phyloP scores from a whole-genome alignment of 306 rosid genomes.

The Hippophae tibetana region DNA sequence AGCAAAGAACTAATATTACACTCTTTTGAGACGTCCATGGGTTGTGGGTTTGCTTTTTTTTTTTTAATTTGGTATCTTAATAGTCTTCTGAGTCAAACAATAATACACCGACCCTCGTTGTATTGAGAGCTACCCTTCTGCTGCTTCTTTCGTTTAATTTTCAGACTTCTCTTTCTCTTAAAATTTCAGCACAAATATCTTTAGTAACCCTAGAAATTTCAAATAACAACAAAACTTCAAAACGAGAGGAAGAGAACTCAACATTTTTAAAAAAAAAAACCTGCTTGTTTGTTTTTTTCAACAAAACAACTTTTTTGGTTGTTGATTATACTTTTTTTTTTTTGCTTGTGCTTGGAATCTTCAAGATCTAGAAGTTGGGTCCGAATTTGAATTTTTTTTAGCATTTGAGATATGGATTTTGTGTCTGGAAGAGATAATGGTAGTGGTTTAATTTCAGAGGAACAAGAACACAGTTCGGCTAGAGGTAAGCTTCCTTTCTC shows the following conservation, averaged over 20 bases:
- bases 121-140: slow-evolving; percentile 21
- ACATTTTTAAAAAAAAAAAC: neutral
- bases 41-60: neutral
- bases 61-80: slow-evolving; percentile 5
- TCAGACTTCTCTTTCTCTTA: slow-evolving; percentile 1
- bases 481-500: slow-evolving; percentile 17
- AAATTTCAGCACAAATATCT: neutral
- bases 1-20: slow-evolving; percentile 1
- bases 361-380: slow-evolving; percentile 13
- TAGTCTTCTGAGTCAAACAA: slow-evolving; percentile 26
- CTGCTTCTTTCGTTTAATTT: neutral
- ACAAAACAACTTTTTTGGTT: neutral
- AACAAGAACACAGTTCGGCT: slow-evolving; percentile 3
- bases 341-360: slow-evolving; percentile 5
- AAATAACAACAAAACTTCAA: no score
- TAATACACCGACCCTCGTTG: slow-evolving; percentile 31
- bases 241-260: no score
- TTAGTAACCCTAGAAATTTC: neutral
- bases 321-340: neutral
- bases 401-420: slow-evolving; percentile 23
- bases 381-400: neutral
- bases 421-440: slow-evolving; percentile 16
- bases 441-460: neutral
- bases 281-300: slow-evolving; percentile 2
- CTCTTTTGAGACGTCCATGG: slow-evolving; percentile 38